Percentiles rank a stretch among this genome's conserved stretches.
These are phyloP conservation scores for Cryphonectria carpinicola DNA, from an alignment of 2,329 filamentous ascomycete genomes.

Conservation along the genomic window DNA sequence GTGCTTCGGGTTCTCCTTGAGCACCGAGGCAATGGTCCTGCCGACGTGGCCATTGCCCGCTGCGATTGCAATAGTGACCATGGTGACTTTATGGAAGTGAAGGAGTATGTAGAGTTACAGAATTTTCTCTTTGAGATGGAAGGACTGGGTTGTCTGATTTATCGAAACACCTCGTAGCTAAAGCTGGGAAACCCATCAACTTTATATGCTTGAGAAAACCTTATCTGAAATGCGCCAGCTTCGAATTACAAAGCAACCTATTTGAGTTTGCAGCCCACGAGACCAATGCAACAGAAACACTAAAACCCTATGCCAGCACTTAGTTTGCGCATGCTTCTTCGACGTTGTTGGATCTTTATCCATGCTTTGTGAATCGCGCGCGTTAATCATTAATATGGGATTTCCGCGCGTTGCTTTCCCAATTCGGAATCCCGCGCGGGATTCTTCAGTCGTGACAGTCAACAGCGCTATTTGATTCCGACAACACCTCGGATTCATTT, in stretches of 20 bases:
- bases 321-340: background rate
- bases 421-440: background rate
- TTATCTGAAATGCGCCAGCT: background rate
- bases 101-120: background rate
- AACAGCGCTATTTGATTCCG: background rate
- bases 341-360: background rate
- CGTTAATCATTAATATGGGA: background rate
- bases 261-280: background rate
- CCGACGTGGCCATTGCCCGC: conserved; percentile 1
- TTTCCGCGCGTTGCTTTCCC: background rate
- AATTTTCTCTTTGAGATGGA: background rate
- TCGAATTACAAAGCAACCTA: background rate
- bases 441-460: background rate
- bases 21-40: background rate
- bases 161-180: background rate
- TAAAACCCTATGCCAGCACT: background rate
- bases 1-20: conserved; percentile 2
- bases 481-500: background rate
- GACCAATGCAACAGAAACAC: background rate
- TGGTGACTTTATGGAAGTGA: background rate
- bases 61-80: conserved; percentile 1
- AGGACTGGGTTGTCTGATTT: background rate
- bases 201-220: background rate
- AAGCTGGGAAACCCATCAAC: background rate
- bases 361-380: background rate